A percentile compares a stretch with the other conserved stretches of the same genome.
These are phyloP conservation scores for Trichosporon inkin DNA, from an alignment of 1,284 basidiomycete species.

Conservation along the genomic window DNA sequence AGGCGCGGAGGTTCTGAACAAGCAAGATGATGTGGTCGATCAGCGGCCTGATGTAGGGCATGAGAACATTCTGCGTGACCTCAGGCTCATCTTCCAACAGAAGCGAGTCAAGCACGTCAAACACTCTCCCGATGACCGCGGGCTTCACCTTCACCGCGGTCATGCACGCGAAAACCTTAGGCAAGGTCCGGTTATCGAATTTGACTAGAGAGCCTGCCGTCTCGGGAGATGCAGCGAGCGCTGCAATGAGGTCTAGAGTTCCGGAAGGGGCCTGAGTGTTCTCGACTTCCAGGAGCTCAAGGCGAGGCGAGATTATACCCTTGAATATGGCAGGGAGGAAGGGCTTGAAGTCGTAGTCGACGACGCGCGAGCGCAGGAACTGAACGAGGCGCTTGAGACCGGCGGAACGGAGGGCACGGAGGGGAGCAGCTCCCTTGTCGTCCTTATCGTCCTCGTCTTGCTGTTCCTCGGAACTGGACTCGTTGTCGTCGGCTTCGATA, in stretches of 20 bases:
- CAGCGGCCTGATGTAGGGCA: constrained; percentile 70
- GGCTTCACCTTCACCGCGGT: constrained; percentile 82
- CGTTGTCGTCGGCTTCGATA: constrained; percentile 51
- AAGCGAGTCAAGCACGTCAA: constrained; percentile 79
- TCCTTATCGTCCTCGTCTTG: constrained; percentile 49
- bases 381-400: constrained; percentile 83
- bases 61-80: constrained; percentile 56
- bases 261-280: constrained; percentile 91
- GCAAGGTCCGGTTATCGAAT: constrained; percentile 66
- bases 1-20: constrained; percentile 58
- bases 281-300: constrained; percentile 70
- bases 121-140: constrained; percentile 69
- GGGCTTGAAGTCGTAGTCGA: constrained; percentile 68
- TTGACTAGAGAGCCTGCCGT: constrained; percentile 63
- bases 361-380: constrained; percentile 68
- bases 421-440: constrained; percentile 50
- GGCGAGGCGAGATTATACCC: constrained; percentile 74
- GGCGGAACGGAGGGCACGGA: constrained; percentile 68
- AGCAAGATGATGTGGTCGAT: constrained; percentile 69
- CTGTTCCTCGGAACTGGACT: constrained; percentile 37
- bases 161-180: constrained; percentile 76
- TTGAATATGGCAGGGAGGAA: constrained; percentile 68
- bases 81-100: constrained; percentile 55
- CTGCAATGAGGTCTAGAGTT: constrained; percentile 77
- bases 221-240: constrained; percentile 65